Evolutionary conservation across 805 yeast species (phyloP).

Genomic region (Candida berthetii): DNA sequence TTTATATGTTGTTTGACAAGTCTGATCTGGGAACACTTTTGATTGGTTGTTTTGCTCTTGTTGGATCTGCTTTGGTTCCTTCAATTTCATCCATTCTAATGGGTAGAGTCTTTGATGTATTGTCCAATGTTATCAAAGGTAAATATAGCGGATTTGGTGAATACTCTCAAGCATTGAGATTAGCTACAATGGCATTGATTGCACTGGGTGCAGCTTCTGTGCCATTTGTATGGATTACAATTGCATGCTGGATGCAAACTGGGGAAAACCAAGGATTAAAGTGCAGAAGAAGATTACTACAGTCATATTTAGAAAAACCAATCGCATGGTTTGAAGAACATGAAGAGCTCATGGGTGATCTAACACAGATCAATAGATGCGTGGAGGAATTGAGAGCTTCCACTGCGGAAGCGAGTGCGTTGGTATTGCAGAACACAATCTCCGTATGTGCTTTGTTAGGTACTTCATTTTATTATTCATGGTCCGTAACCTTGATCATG

Average conservation of each 20-base stretch:
- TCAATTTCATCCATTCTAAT: constrained; percentile 59
- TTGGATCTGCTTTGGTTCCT: constrained; percentile 48
- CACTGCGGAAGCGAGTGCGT: constrained; percentile 58
- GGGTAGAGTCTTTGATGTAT: constrained; percentile 52
- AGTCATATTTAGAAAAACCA: constrained; percentile 37
- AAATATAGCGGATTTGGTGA: constrained; percentile 19
- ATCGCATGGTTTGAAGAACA: constrained; percentile 60
- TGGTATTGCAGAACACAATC: constrained; percentile 45
- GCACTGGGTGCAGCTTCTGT: constrained; percentile 41
- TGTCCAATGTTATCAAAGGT: constrained; percentile 29
- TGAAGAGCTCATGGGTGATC: constrained; percentile 51
- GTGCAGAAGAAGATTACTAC: constrained; percentile 42
- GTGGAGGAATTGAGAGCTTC: constrained; percentile 69
- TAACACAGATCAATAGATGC: constrained; percentile 63
- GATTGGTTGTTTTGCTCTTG: constrained; percentile 32
- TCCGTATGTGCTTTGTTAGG: constrained; percentile 49
- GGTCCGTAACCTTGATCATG: constrained; percentile 81
- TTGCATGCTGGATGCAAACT: constrained; percentile 55
- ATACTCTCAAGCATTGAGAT: constrained; percentile 32
- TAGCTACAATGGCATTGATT: constrained; percentile 33
- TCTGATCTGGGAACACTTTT: constrained; percentile 18
- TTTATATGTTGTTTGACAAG: constrained; percentile 16
- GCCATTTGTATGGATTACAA: constrained; percentile 44
- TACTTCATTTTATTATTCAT: constrained; percentile 70
- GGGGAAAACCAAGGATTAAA: constrained; percentile 68